These are phyloP conservation scores for Talaromyces piceae DNA, from an alignment of 2,329 filamentous ascomycete genomes.

Conservation along the genomic window DNA sequence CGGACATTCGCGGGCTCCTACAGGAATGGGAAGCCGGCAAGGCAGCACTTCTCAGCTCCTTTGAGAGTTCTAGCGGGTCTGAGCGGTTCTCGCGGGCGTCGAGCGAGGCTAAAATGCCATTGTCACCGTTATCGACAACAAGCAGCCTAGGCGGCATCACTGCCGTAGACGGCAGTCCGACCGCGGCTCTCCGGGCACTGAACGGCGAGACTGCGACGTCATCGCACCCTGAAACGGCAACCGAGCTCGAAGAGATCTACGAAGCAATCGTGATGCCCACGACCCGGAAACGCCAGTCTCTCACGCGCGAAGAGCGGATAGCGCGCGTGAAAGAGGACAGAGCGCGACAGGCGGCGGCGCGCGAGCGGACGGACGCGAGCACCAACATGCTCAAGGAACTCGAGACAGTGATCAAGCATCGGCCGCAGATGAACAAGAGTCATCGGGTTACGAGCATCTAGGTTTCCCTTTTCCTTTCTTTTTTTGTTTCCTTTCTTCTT, in stretches of 20 bases:
- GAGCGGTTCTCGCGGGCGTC: slow-evolving; percentile 8
- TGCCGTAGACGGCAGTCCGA: slow-evolving; percentile 50
- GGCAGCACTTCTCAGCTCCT: slow-evolving; percentile 69
- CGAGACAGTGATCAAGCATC: slow-evolving; percentile 72
- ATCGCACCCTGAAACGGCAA: slow-evolving; percentile 18
- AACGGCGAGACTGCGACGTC: slow-evolving; percentile 56
- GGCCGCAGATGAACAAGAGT: slow-evolving; percentile 35
- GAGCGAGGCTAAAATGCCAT: slow-evolving; percentile 36
- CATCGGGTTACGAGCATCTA: slow-evolving; percentile 39
- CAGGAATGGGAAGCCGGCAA: slow-evolving; percentile 84
- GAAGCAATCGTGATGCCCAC: slow-evolving; percentile 77
- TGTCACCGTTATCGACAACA: slow-evolving; percentile 40
- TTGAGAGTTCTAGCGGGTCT: slow-evolving; percentile 66
- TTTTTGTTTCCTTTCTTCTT: background rate
- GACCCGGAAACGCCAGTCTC: slow-evolving; percentile 56
- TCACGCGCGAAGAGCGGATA: slow-evolving; percentile 83
- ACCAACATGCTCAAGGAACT: slow-evolving; percentile 88
- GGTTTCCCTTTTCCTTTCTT: slow-evolving; percentile 6
- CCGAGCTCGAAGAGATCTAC: slow-evolving; percentile 68
- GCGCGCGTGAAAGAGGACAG: slow-evolving; percentile 82
- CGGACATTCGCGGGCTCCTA: slow-evolving; percentile 72
- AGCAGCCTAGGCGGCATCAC: slow-evolving; percentile 40
- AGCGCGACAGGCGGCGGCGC: slow-evolving; percentile 60
- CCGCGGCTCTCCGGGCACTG: slow-evolving; percentile 67
- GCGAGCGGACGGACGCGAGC: slow-evolving; percentile 71